Conservation (phyloP, 2,329 filamentous ascomycete genomes). For the Colletotrichum godetiae region DNA sequence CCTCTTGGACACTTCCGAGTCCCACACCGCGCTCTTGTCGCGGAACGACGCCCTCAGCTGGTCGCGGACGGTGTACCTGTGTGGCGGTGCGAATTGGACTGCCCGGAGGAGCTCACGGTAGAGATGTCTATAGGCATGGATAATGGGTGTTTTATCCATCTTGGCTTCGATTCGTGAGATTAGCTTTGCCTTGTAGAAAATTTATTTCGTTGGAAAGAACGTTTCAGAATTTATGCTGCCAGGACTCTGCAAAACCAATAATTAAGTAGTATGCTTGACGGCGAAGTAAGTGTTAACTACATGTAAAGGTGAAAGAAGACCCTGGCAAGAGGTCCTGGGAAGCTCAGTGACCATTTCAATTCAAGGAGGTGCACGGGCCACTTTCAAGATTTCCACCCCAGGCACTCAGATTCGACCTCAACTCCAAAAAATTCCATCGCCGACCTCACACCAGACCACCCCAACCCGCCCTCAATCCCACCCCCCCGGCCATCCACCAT, state of each 20-base stretch:
- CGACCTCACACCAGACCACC: constrained; percentile 7
- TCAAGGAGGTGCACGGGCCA: constrained; percentile 25
- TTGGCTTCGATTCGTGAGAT: neutral
- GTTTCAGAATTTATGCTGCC: neutral
- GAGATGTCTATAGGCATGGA: constrained; percentile 76
- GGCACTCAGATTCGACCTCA: constrained; percentile 30
- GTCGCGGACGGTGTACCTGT: constrained; percentile 71
- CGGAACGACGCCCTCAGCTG: constrained; percentile 71
- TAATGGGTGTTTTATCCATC: neutral
- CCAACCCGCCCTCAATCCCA: neutral
- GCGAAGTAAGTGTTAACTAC: neutral
- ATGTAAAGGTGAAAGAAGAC: neutral
- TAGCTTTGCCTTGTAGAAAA: neutral
- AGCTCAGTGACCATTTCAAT: constrained; percentile 1
- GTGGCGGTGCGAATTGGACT: constrained; percentile 77
- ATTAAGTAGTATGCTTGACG: neutral
- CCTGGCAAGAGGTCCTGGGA: neutral
- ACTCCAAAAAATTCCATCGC: constrained; percentile 34
- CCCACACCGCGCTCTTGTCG: constrained; percentile 55
- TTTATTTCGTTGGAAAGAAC: neutral
- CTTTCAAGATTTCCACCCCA: constrained; percentile 23
- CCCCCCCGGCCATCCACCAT: constrained; percentile 17
- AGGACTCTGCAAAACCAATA: neutral
- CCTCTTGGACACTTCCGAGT: constrained; percentile 65
- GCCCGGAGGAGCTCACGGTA: constrained; percentile 76